Conservation (phyloP, 352 stramenopile species). For the Chrysophaeum taylorii region DNA sequence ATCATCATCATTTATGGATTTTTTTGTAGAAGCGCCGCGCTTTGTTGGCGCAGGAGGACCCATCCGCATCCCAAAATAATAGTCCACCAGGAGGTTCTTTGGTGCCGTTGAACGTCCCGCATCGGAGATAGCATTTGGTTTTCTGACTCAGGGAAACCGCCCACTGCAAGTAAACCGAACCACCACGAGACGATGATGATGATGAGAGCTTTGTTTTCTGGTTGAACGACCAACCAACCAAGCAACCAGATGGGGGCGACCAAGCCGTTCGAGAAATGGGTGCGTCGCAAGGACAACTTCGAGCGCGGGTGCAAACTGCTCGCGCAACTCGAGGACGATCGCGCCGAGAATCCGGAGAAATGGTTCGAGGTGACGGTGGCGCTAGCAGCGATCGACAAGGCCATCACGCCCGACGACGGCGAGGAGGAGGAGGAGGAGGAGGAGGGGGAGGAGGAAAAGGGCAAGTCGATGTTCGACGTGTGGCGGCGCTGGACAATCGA, state of each 20-base stretch:
- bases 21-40: no score
- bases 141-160: no score
- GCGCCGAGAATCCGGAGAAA: slow-evolving; percentile 44
- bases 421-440: slow-evolving; percentile 24
- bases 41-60: no score
- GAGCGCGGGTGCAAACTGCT: slow-evolving; percentile 56
- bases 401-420: slow-evolving; percentile 58
- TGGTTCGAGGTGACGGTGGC: slow-evolving; percentile 62
- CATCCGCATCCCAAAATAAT: no score
- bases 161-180: no score
- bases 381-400: slow-evolving; percentile 58
- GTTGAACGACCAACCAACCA: no score
- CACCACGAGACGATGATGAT: no score
- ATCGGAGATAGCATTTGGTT: no score
- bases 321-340: slow-evolving; percentile 50
- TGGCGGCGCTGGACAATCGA: slow-evolving; percentile 18
- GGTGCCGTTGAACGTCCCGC: no score
- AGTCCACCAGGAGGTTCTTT: no score
- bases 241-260: slow-evolving; percentile 32
- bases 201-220: no score
- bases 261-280: slow-evolving; percentile 70
- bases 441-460: neutral
- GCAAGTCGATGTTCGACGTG: slow-evolving; percentile 9
- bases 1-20: no score
- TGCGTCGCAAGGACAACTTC: slow-evolving; percentile 69